These are phyloP conservation scores for Jackrogersella multiformis DNA, from an alignment of 495 filamentous ascomycete species.

Conservation along the genomic window DNA sequence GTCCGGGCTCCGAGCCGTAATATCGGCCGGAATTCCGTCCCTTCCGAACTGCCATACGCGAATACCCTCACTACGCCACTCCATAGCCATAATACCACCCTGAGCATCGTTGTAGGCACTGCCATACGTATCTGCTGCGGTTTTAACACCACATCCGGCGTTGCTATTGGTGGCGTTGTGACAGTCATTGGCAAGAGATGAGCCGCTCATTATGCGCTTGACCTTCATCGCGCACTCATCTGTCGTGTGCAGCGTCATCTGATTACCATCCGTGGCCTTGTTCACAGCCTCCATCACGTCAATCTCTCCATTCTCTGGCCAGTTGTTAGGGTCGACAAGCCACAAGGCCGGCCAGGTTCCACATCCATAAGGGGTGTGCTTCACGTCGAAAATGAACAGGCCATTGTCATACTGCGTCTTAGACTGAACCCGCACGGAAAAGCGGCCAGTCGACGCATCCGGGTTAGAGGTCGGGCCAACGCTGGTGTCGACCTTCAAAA, in stretches of 20 bases:
- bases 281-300: slow-evolving; percentile 80
- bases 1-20: slow-evolving; percentile 60
- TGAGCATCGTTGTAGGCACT: slow-evolving; percentile 63
- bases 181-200: slow-evolving; percentile 62
- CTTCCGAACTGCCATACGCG: slow-evolving; percentile 69
- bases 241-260: slow-evolving; percentile 73
- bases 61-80: slow-evolving; percentile 69
- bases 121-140: slow-evolving; percentile 58
- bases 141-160: slow-evolving; percentile 63
- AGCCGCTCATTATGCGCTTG: slow-evolving; percentile 57
- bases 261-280: slow-evolving; percentile 58
- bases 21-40: slow-evolving; percentile 60
- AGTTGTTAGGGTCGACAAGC: slow-evolving; percentile 63
- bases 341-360: slow-evolving; percentile 70
- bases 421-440: slow-evolving; percentile 64
- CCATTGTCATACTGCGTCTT: slow-evolving; percentile 63
- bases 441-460: slow-evolving; percentile 58
- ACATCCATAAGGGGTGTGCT: slow-evolving; percentile 66
- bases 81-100: slow-evolving; percentile 71
- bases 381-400: slow-evolving; percentile 68
- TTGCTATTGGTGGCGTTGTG: slow-evolving; percentile 61
- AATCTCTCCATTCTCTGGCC: slow-evolving; percentile 76
- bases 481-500: slow-evolving; percentile 57
- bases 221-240: slow-evolving; percentile 65
- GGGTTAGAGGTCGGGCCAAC: slow-evolving; percentile 45